Evolutionary conservation across 805 yeast genomes (phyloP), one percentile per base, ranked within the genome.

Genomic region (Lipomyces mesembrius): DNA sequence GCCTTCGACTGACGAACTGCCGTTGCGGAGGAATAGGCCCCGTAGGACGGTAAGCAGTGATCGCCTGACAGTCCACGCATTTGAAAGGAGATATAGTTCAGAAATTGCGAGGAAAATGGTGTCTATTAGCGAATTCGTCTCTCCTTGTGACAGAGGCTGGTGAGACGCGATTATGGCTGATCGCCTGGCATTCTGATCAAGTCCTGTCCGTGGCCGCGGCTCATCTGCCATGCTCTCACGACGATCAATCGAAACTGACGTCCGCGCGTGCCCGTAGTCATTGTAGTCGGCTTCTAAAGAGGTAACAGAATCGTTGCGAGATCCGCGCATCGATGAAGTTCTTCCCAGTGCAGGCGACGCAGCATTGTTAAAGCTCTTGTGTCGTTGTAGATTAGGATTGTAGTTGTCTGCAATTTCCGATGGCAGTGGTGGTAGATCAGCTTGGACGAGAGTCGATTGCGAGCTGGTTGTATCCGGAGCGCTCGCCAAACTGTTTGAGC

Each of bases 21-120:
- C 71, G 53, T 71, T 71, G 11, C 73, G 70, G 27, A 71, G 62
- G 8, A 71, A 57, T 12, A 71, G 59, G 9, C 72, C 73, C 4
- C 73, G 67, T n/a, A 71, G 60, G 65, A 71, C 65, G 3, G 73
- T 69, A 60, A 71, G 56, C 49, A 71, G 57, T 12, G 73, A 69
- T 20, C 73, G 70, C 12, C 73, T 60, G 22, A 71, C 69, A 32
- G 69, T 66, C 73, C 73, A 71, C 20, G 73, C 72, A 14, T 71
- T 71, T 7, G 74, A 72, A 32, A 71, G 64, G 43, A 72, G 51
- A 51, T 68, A 68, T 7, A 71, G 55, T 54, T 71, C 73, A 29
- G 73, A 68, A 46, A 66, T 60, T n/a, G 72, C 72, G 11, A 64
- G 59, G 52, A 69, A 69, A 25, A 68, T 59, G 0, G 72, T 62